These are phyloP conservation scores for Starmerella tilneyi DNA, from an alignment of 805 yeast species.

Conservation along the genomic window DNA sequence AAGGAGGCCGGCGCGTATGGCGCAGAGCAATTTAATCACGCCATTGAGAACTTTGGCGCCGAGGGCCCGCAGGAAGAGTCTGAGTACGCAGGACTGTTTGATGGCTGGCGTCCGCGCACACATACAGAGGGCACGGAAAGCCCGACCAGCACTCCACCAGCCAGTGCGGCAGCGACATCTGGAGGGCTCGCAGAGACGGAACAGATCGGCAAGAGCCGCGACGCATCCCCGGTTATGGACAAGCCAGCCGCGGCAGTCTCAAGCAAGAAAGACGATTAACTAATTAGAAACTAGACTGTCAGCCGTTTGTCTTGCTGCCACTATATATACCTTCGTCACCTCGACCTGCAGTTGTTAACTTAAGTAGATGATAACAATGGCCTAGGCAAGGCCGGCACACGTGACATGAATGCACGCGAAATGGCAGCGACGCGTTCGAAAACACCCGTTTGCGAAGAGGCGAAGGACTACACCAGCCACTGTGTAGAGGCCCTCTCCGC, in stretches of 20 bases:
- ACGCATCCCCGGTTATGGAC: neutral
- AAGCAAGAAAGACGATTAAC: neutral
- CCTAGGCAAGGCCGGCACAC: too few relatives aligned
- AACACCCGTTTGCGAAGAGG: too few relatives aligned
- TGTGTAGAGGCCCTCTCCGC: too few relatives aligned
- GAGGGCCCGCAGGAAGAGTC: constrained; percentile 14
- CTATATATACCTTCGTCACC: too few relatives aligned
- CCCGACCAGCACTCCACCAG: neutral
- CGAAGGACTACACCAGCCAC: too few relatives aligned
- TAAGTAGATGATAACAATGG: too few relatives aligned
- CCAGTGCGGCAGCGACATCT: neutral
- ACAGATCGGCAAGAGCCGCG: neutral
- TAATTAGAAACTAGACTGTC: too few relatives aligned
- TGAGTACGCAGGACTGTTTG: constrained; percentile 23
- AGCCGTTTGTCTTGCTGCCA: too few relatives aligned
- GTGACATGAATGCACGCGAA: too few relatives aligned
- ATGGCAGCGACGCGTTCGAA: too few relatives aligned
- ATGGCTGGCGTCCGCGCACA: constrained; percentile 20
- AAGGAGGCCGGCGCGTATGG: constrained; percentile 78
- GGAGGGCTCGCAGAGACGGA: neutral
- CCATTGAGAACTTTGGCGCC: constrained; percentile 36
- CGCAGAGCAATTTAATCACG: constrained; percentile 51
- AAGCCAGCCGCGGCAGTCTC: neutral
- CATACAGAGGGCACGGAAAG: neutral
- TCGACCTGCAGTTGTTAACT: too few relatives aligned